Conservation (phyloP, 2,329 filamentous ascomycete species). For the Colletotrichum phormii region DNA sequence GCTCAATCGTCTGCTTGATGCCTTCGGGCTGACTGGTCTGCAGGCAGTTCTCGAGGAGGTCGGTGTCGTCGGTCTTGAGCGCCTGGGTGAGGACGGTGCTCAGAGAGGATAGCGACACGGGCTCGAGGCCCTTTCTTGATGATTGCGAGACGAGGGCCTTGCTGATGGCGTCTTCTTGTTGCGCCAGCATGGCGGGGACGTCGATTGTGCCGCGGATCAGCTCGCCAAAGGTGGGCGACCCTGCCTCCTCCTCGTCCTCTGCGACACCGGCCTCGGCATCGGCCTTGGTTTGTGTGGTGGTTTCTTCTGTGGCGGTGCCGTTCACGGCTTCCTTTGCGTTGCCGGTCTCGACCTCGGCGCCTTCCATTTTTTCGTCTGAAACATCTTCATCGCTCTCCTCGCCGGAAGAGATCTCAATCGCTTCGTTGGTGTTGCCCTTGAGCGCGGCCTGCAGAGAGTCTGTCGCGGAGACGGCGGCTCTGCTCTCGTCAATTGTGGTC, state of each 20-base stretch:
- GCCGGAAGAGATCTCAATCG: conserved; percentile 71
- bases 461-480: conserved; percentile 62
- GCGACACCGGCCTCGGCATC: conserved; percentile 42
- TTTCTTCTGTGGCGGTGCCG: conserved; percentile 39
- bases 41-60: conserved; percentile 92
- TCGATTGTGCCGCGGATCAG: conserved; percentile 83
- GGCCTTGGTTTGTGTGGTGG: conserved; percentile 44
- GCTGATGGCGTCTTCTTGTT: conserved; percentile 42
- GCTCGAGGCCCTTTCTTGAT: conserved; percentile 61
- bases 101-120: conserved; percentile 82
- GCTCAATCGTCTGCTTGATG: conserved; percentile 89
- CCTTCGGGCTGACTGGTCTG: conserved; percentile 81
- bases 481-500: conserved; percentile 68
- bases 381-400: conserved; percentile 59
- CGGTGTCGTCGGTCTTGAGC: conserved; percentile 89
- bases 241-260: conserved; percentile 60
- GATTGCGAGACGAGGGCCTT: conserved; percentile 53
- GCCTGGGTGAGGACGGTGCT: conserved; percentile 94
- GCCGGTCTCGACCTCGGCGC: conserved; percentile 39
- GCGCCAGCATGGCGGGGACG: conserved; percentile 72
- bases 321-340: conserved; percentile 39
- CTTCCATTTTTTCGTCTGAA: conserved; percentile 55
- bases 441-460: conserved; percentile 52
- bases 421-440: conserved; percentile 46
- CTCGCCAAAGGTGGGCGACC: conserved; percentile 83